Conservation (phyloP, 306 rosid genomes). For the barrel medic (Medicago truncatula) region DNA sequence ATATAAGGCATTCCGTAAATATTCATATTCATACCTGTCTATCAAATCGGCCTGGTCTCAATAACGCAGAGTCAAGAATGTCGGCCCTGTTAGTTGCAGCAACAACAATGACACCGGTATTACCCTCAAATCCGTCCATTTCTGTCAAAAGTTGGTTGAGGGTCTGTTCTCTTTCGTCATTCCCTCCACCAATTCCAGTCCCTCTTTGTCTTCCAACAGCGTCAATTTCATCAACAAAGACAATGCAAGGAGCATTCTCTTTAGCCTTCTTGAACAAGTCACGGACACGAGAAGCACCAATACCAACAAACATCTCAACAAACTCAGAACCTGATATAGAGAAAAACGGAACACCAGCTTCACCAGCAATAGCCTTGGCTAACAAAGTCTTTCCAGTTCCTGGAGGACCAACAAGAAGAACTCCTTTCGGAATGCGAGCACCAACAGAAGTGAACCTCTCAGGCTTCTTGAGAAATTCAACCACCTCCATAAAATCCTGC, state of each 20-base stretch:
- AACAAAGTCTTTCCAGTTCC: conserved; percentile 97
- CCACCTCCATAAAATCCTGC: conserved; percentile 99
- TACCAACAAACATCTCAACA: conserved; percentile 99
- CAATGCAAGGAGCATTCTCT: conserved; percentile 99
- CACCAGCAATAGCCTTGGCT: conserved; percentile 99
- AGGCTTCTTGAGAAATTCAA: conserved; percentile 97
- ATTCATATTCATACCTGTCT: conserved; percentile 66
- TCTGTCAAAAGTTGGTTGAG: conserved; percentile 99
- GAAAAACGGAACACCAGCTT: conserved; percentile 99
- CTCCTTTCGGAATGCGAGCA: conserved; percentile 99
- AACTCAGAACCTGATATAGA: conserved; percentile 99
- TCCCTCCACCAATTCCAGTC: conserved; percentile 99
- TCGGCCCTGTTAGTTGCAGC: conserved; percentile 99
- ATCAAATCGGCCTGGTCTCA: conserved; percentile 97
- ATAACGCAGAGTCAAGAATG: conserved; percentile 95
- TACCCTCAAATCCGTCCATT: conserved; percentile 99
- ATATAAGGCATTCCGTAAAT: conserved; percentile 6
- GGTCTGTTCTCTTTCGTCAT: conserved; percentile 98
- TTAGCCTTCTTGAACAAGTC: conserved; percentile 99
- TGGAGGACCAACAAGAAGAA: conserved; percentile 98
- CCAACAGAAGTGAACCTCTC: conserved; percentile 98
- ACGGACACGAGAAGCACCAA: conserved; percentile 99
- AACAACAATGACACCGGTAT: conserved; percentile 94
- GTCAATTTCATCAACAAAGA: conserved; percentile 99
- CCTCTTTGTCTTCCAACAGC: conserved; percentile 99